Evolutionary conservation across 2,329 filamentous ascomycete species (phyloP).

Genomic region (Talaromyces piceae): DNA sequence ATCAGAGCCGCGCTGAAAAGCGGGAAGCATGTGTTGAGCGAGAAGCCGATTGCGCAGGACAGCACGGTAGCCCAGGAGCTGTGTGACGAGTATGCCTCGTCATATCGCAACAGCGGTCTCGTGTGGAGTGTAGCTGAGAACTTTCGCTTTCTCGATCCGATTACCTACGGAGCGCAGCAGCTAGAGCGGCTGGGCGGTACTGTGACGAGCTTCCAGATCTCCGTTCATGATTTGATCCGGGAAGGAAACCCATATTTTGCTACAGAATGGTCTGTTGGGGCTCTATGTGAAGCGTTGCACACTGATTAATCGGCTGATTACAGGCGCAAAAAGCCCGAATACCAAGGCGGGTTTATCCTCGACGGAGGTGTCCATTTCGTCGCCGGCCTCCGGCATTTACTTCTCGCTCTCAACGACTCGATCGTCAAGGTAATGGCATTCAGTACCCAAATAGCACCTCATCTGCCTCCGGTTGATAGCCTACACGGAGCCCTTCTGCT

Average conservation of each 20-base stretch:
- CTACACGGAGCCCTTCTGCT: constrained; percentile 53
- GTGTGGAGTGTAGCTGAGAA: constrained; percentile 65
- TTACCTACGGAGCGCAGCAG: background rate
- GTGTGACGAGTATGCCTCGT: constrained; percentile 39
- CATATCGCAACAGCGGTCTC: constrained; percentile 27
- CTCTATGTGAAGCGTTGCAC: background rate
- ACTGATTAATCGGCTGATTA: background rate
- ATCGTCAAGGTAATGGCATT: constrained; percentile 48
- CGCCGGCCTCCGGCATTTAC: constrained; percentile 54
- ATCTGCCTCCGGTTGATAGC: constrained; percentile 61
- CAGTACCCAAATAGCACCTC: constrained; percentile 46
- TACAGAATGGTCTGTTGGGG: constrained; percentile 43
- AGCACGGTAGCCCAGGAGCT: constrained; percentile 45
- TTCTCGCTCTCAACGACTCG: constrained; percentile 28
- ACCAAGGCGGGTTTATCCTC: constrained; percentile 70
- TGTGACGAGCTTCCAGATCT: constrained; percentile 3
- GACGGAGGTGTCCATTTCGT: constrained; percentile 69
- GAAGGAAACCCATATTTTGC: constrained; percentile 31
- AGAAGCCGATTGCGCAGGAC: constrained; percentile 62
- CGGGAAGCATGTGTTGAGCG: constrained; percentile 62
- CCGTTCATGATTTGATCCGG: constrained; percentile 30
- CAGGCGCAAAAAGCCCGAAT: constrained; percentile 54
- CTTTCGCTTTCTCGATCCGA: constrained; percentile 50
- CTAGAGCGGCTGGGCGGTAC: background rate
- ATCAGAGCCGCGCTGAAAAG: constrained; percentile 54